Evolutionary conservation across 495 filamentous ascomycete genomes (phyloP).

Genomic region (Aspergillus sclerotiicarbonarius): DNA sequence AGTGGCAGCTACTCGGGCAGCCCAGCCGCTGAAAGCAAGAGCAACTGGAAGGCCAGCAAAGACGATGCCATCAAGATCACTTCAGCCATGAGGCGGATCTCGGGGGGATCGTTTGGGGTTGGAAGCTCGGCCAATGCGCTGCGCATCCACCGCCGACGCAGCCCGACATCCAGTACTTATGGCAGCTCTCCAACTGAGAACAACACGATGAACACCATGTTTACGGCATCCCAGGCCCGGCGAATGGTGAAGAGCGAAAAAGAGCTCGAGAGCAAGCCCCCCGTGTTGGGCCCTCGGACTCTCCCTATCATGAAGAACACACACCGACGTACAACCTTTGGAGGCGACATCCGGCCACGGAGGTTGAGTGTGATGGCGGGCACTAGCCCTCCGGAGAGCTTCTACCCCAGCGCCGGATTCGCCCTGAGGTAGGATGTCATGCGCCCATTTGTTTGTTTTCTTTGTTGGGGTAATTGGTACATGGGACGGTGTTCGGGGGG

Average conservation of each 20-base stretch:
- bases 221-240: constrained; percentile 67
- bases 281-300: constrained; percentile 63
- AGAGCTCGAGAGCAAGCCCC: constrained; percentile 51
- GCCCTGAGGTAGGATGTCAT: constrained; percentile 19
- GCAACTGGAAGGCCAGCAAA: constrained; percentile 49
- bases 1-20: constrained; percentile 47
- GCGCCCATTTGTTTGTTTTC: constrained; percentile 12
- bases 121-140: constrained; percentile 34
- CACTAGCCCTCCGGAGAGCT: constrained; percentile 17
- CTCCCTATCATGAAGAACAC: constrained; percentile 64
- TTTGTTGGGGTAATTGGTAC: constrained; percentile 19
- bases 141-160: constrained; percentile 58
- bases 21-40: constrained; percentile 39
- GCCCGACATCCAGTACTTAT: constrained; percentile 54
- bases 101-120: constrained; percentile 32
- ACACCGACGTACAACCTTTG: constrained; percentile 49
- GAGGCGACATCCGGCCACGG: constrained; percentile 47
- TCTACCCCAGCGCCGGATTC: constrained; percentile 12
- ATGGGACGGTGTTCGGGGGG: constrained; percentile 31
- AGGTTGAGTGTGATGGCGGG: constrained; percentile 42
- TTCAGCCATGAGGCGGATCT: constrained; percentile 60
- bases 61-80: constrained; percentile 60
- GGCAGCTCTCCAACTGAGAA: constrained; percentile 57
- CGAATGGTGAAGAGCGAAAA: constrained; percentile 69
- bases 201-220: constrained; percentile 60